A percentile compares a stretch with the other conserved stretches of the same genome.
Conservation (phyloP, 371 early-diverging fungal genomes). For the Lichtheimia hyalospora region DNA sequence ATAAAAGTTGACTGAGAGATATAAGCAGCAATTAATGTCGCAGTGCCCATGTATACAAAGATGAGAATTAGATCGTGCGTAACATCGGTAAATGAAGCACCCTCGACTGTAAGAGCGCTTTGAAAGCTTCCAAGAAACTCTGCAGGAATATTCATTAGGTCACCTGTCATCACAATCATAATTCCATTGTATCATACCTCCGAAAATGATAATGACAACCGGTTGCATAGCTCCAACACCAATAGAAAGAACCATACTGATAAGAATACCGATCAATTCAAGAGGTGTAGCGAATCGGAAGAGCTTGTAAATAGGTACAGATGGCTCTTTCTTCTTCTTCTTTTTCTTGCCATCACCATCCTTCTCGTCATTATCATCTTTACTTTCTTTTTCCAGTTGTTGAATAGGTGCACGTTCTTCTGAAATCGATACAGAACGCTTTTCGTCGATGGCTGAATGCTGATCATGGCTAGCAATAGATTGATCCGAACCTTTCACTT, state of each 20-base stretch:
- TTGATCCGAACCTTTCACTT: neutral
- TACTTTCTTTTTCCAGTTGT: too few species aligned
- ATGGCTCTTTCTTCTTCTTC: conserved; percentile 21
- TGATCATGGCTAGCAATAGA: neutral
- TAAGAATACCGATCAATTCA: conserved; percentile 46
- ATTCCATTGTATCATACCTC: conserved; percentile 28
- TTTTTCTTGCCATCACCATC: conserved; percentile 18
- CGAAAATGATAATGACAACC: conserved; percentile 24
- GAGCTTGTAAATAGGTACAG: conserved; percentile 53
- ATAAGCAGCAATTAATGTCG: conserved; percentile 36
- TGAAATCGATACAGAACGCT: neutral
- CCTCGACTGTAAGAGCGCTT: conserved; percentile 5
- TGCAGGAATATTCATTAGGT: too few species aligned
- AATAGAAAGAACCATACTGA: conserved; percentile 13
- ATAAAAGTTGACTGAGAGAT: conserved; percentile 41
- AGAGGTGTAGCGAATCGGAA: conserved; percentile 66
- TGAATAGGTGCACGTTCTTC: too few species aligned
- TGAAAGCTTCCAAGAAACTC: conserved; percentile 3
- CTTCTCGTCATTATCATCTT: neutral
- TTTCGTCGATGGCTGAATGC: neutral
- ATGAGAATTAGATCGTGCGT: conserved; percentile 25
- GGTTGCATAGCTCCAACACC: conserved; percentile 27
- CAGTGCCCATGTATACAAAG: conserved; percentile 53
- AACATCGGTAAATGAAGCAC: conserved; percentile 9
- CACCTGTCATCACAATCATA: neutral